These are phyloP conservation scores for Viridothelium virens DNA, from an alignment of 495 filamentous ascomycete genomes.

Conservation along the genomic window DNA sequence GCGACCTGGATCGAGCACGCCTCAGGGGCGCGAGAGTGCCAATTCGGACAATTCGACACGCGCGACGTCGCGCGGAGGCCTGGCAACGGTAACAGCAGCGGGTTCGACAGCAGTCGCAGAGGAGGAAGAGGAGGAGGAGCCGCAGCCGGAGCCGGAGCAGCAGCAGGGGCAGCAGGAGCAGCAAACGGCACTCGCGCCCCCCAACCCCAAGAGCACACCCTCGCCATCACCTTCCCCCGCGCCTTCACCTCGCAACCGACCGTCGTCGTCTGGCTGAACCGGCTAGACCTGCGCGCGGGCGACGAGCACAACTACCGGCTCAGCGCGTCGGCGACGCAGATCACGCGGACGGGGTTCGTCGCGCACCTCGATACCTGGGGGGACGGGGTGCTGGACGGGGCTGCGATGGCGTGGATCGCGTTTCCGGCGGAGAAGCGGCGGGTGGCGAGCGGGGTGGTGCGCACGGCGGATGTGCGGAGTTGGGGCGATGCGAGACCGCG, in stretches of 20 bases:
- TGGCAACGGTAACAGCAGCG: not conserved
- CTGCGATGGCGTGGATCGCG: constrained; percentile 27
- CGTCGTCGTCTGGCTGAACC: constrained; percentile 24
- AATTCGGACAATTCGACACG: constrained; percentile 18
- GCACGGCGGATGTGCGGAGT: constrained; percentile 18
- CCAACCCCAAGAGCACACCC: constrained; percentile 7
- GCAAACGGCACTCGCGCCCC: not conserved
- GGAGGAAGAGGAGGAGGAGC: not conserved
- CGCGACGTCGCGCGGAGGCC: not conserved
- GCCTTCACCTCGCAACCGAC: constrained; percentile 13
- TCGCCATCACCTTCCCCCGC: constrained; percentile 15
- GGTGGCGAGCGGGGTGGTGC: constrained; percentile 20
- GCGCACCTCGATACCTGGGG: constrained; percentile 23
- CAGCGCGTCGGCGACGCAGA: constrained; percentile 14
- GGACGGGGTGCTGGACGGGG: constrained; percentile 18
- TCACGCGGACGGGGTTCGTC: constrained; percentile 14
- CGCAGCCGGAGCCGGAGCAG: too few relatives aligned
- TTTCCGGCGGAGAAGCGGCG: constrained; percentile 20
- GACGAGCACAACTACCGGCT: constrained; percentile 16
- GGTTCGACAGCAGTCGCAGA: not conserved
- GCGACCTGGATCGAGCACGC: constrained; percentile 21
- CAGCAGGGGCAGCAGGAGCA: constrained; percentile 1
- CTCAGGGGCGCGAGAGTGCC: constrained; percentile 17
- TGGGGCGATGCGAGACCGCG: constrained; percentile 17
- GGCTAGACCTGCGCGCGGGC: constrained; percentile 17